Base-by-base conservation (phyloP, 2,329 filamentous ascomycete species). In the Xylariales sp. region DNA sequence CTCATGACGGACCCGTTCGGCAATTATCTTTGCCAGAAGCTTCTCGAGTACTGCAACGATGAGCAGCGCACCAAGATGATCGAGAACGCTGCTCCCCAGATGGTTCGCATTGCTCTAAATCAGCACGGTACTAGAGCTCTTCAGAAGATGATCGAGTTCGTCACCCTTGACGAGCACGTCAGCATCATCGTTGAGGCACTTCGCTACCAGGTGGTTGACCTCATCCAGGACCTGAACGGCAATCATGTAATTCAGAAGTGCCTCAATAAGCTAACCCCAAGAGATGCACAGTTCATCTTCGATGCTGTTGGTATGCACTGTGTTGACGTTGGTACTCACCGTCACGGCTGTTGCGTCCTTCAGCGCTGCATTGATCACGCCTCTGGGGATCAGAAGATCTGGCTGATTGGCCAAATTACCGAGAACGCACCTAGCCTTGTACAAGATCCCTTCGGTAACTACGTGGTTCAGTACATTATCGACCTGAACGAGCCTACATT, bases 221-320 rank as follows among this genome's bases (percentile, higher is more conserved):
- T 98, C 41, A 96, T 98, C 47, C 89, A 98, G 62, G 93, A 98
- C 55, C 74, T 98, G 40, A 98, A 98, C 59, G 93, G 93, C 62
- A 98, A 98, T 57, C 93, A 98, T 57, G 93, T 98, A 56, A 96
- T 98, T 50, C 93, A 98, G 68, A 98, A 98, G 69, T 98, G 93
- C 58, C 78, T 98, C 40, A 98, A 97, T 69, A 94, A 95, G 63
- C 82, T 98, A 28, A 84, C 81, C 49, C 74, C 88, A 2, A 69
- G 78, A 37, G 86, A 97, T 62, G 88, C 90, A 10, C 84, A 95
- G 61, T 98, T 98, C 73, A 97, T 98, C 60, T 97, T 97, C 55
- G 86, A 93, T 56, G 90, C 91, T 39, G 93, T 97, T 50, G 91
- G 90, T 49, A 75, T 75, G 41, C 77, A 93, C 60, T 95, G 89